Base-by-base conservation (phyloP, 305 asterid genomes). In the Lippia alba region DNA sequence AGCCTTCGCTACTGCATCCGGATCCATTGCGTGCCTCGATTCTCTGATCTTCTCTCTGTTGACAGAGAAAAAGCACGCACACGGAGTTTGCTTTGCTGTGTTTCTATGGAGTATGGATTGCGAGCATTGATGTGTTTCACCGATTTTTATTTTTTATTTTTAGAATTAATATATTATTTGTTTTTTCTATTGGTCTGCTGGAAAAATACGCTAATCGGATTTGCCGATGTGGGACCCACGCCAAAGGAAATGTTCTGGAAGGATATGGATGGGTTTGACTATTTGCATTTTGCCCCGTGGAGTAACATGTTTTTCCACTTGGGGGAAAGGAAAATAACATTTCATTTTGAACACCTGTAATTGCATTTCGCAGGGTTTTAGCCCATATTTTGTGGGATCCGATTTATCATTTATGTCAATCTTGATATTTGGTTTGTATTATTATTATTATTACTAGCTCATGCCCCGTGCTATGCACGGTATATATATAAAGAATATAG, bases 1-100 rank as follows among this genome's bases (percentile, higher is more conserved):
- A 3, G 81, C 81, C 72, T 72, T 77, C 0, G 81, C 69, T 11
- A 77, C 76, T n/a, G 77, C 71, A 51, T 77, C 78, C 45, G 81
- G 71, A 77, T 77, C 77, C 81, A 77, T 77, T 14, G 12, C 10
- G 71, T 59, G 16, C 17, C 66, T 59, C 64, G 64, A 14, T 59
- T 36, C 20, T 24, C 30, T 24, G n/a, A n/a, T 36, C 48, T 7
- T n/a, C 41, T 15, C n/a, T 16, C 2, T 19, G n/a, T n/a, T 56
- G 30, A 3, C 32, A 33, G 63, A 56, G 9, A 6, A 49, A n/a
- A 20, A 2, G 10, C 20, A 32, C 44, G 11, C 60, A 3, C 8
- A 3, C 8, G 19, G 16, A 55, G 60, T n/a, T n/a, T n/a, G n/a
- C n/a, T n/a, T n/a, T 24, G 30, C 30, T 24, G 2, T 24, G 30